A percentile compares a stretch with the other conserved stretches of the same genome.
Evolutionary conservation across 139 green algal genomes (phyloP).

Genomic region (Chlorella sp.): DNA sequence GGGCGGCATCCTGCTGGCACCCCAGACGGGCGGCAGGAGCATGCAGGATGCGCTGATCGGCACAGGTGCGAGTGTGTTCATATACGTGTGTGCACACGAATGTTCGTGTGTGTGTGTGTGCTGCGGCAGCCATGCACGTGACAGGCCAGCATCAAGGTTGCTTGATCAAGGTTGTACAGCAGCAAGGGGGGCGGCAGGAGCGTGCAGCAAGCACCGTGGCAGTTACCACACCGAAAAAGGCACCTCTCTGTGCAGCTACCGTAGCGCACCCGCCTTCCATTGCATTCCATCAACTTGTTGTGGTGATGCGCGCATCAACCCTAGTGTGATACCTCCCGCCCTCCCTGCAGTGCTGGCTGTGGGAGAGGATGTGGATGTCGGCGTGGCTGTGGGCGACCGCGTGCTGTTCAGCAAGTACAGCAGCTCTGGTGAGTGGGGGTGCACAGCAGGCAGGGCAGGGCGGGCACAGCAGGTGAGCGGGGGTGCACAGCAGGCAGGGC

Average conservation of each 20-base stretch:
- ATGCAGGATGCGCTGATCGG: constrained; percentile 52
- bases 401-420: constrained; percentile 70
- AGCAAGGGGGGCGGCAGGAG: no score
- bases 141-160: neutral
- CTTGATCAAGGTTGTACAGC: neutral
- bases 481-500: neutral
- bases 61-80: constrained; percentile 1
- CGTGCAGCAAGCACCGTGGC: no score
- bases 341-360: constrained; percentile 47
- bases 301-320: neutral
- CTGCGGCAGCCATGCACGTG: neutral
- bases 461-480: constrained; percentile 14
- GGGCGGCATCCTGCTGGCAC: constrained; percentile 57
- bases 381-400: constrained; percentile 52
- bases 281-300: constrained; percentile 13
- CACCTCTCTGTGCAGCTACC: no score
- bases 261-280: no score
- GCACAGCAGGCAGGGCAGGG: neutral
- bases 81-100: neutral
- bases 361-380: constrained; percentile 48
- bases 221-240: no score
- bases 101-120: no score
- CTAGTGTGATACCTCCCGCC: no score
- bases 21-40: constrained; percentile 14
- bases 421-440: constrained; percentile 22